Conservation (phyloP, 2,329 filamentous ascomycete genomes). For the Akanthomyces dipterigenus region DNA sequence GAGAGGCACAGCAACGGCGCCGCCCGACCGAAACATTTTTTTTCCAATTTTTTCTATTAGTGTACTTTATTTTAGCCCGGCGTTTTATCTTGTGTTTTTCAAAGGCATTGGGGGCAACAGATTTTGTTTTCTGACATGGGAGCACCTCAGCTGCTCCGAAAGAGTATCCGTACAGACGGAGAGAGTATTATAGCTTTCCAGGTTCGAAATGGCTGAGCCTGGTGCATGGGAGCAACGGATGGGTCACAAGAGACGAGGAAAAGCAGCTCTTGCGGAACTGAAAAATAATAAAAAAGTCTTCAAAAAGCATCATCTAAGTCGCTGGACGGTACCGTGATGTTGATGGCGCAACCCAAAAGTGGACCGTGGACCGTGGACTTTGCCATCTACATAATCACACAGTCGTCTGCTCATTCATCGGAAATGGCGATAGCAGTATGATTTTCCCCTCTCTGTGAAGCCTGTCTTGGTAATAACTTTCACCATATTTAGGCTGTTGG, state of each 20-base stretch:
- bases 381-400: constrained; percentile 4
- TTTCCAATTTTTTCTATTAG: constrained; percentile 21
- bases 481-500: constrained; percentile 64
- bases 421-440: constrained; percentile 25
- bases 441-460: not conserved
- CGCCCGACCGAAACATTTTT: constrained; percentile 14
- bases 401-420: not conserved
- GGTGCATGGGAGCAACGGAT: constrained; percentile 4
- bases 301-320: not conserved
- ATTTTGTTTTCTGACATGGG: not conserved
- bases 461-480: not conserved
- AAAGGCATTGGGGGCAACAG: not conserved
- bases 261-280: constrained; percentile 2
- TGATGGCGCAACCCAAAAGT: constrained; percentile 1
- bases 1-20: not conserved
- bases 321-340: not conserved
- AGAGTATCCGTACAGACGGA: not conserved
- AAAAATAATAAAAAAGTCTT: constrained; percentile 2
- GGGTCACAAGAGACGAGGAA: constrained; percentile 3
- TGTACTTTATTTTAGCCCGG: constrained; percentile 28
- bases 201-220: not conserved
- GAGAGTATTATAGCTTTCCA: not conserved
- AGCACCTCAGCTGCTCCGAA: not conserved
- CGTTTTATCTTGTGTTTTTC: constrained; percentile 15
- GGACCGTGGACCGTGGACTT: not conserved